Percentiles rank a stretch among this genome's conserved stretches.
phyloP scores from a whole-genome alignment of 164 flowering plant genomes.

The Amborella trichopoda region DNA sequence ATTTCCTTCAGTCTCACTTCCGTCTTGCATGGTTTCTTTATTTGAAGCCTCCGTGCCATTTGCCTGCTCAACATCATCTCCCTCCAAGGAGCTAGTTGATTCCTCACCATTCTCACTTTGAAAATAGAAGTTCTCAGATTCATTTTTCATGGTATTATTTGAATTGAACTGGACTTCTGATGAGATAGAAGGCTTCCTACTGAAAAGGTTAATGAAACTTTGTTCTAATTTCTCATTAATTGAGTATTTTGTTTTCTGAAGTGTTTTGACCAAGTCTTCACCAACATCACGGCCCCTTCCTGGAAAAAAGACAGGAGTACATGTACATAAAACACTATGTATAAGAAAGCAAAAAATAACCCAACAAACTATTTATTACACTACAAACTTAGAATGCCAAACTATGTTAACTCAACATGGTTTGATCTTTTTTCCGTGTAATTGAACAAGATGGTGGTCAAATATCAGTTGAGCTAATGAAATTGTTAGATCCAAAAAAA shows the following conservation, averaged over 20 bases:
- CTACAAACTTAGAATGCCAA: background rate
- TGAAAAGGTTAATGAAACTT: conserved; percentile 48
- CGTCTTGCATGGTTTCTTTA: conserved; percentile 8
- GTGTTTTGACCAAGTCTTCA: conserved; percentile 60
- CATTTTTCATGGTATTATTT: conserved; percentile 17
- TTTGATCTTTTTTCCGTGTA: no score
- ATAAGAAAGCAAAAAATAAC: no score
- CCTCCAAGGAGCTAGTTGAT: conserved; percentile 1
- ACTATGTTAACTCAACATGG: background rate
- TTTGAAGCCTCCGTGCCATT: conserved; percentile 26
- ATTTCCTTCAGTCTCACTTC: background rate
- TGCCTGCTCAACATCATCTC: conserved; percentile 18
- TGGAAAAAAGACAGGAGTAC: no score
- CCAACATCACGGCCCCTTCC: conserved; percentile 74
- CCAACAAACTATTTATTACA: no score
- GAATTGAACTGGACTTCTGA: conserved; percentile 18
- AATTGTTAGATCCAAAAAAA: no score
- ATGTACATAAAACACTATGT: no score
- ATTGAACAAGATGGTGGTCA: no score
- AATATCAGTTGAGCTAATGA: no score
- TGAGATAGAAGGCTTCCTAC: conserved; percentile 26
- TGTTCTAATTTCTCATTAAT: conserved; percentile 74
- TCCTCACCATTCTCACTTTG: background rate
- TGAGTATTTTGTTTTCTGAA: conserved; percentile 77
- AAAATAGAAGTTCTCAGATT: no score